These are phyloP conservation scores for Sequoia sempervirens DNA, from an alignment of 75 land plant genomes.

Conservation along the genomic window DNA sequence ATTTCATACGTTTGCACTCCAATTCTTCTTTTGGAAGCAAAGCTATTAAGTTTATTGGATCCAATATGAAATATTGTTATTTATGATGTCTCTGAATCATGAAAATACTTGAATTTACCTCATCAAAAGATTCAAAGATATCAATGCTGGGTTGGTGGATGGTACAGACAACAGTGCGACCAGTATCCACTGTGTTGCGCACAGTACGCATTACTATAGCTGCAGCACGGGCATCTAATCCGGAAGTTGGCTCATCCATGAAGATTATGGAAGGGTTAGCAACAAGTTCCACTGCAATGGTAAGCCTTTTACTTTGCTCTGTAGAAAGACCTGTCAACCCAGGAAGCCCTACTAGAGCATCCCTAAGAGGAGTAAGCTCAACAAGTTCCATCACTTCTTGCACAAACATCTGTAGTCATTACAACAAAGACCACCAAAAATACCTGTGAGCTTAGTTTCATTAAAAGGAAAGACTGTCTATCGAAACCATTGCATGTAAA, in stretches of 20 bases:
- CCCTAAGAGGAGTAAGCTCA: conserved; percentile 21
- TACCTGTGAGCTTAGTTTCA: not conserved
- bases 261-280: conserved; percentile 39
- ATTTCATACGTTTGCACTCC: not conserved
- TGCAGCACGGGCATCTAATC: conserved; percentile 41
- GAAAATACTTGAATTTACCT: conserved; percentile 11
- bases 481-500: not conserved
- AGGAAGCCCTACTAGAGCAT: conserved; percentile 28
- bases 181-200: conserved; percentile 31
- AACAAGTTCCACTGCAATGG: conserved; percentile 34
- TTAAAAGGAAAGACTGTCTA: not conserved
- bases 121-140: conserved; percentile 33
- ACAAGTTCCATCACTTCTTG: conserved; percentile 28
- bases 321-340: conserved; percentile 31
- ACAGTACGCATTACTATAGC: conserved; percentile 39
- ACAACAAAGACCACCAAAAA: not conserved
- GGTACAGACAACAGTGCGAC: conserved; percentile 42
- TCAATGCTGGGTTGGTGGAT: conserved; percentile 42
- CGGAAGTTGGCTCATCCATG: conserved; percentile 50
- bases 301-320: conserved; percentile 31
- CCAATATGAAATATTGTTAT: not conserved
- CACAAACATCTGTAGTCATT: conserved; percentile 23
- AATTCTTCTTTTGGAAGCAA: not conserved
- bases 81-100: not conserved
- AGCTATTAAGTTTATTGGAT: not conserved